Base-by-base conservation (phyloP, 1,284 basidiomycete species). In the Taiwanofungus camphoratus region DNA sequence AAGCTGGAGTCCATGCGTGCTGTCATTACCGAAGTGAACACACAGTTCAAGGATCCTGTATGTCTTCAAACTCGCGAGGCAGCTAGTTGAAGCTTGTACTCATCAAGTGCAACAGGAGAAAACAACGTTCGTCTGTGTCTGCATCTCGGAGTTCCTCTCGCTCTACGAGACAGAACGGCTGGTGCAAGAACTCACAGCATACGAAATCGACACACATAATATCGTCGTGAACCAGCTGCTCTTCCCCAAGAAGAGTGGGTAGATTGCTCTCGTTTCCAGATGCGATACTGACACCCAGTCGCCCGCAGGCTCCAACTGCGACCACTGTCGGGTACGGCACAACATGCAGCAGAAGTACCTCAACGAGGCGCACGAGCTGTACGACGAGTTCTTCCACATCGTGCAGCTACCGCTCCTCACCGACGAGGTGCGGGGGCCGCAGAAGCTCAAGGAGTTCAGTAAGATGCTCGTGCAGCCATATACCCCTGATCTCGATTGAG, bases 261-360 rank as follows among this genome's bases (percentile, higher is more conserved):
- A n/a, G 31, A 31, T 36, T 15, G 34, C 37, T 36, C 40, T 26
- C 15, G 24, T 26, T 5, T 6, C 15, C 20, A 15, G 20, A 29
- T 50, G 39, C n/a, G n/a, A n/a, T 16, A 32, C 29, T 36, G 34
- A 31, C 13, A 15, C 18, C 15, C 29, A 32, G 21, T 18, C 45
- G 20, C 13, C 27, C 36, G n/a, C 48, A 92, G 91, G 74, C 42
- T 89, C 92, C 31, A 89, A 89, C 59, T 99, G 95, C 67, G 91
- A 96, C 56, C 95, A 98, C 65, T 99, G 95, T 67, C 74, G 75
- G 32, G 93, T 97, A 18, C 80, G 95, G 49, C 86, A 93, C 68
- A 88, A 87, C 68, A 99, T 99, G 93, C 95, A 97, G 68, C 91
- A 94, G 66, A 97, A 96, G 65, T 97, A 97, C 63, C 79, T 97